phyloP scores from a whole-genome alignment of 177 flowering plant species.

The Tripterygium wilfordii region DNA sequence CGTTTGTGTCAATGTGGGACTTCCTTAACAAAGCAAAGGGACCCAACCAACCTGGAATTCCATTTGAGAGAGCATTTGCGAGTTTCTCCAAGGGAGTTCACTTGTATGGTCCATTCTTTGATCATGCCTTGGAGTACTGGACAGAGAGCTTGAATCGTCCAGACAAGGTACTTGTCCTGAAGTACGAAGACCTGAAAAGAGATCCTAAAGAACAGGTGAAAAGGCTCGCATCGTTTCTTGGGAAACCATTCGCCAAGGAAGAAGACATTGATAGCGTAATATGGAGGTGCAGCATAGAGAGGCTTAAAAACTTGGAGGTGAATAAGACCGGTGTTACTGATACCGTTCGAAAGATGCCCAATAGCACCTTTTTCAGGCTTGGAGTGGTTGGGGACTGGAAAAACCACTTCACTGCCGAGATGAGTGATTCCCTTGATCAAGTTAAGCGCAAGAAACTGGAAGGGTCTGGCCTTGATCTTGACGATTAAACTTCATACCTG shows the following conservation, averaged over 20 bases:
- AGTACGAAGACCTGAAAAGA: slow-evolving; percentile 31
- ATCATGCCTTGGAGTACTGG: slow-evolving; percentile 38
- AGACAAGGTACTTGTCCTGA: slow-evolving; percentile 25
- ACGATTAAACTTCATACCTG: no score
- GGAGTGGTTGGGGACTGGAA: no score
- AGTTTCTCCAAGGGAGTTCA: slow-evolving; percentile 28
- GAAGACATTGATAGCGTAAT: slow-evolving; percentile 24
- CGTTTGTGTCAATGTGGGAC: slow-evolving; percentile 24
- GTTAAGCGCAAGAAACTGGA: no score
- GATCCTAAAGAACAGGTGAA: slow-evolving; percentile 13
- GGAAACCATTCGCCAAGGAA: slow-evolving; percentile 18
- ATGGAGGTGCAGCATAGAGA: slow-evolving; percentile 25
- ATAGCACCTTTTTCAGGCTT: no score
- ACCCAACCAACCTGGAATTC: background rate
- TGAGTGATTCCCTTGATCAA: no score
- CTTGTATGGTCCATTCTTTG: slow-evolving; percentile 38
- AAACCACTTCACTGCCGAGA: no score
- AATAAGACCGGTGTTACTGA: slow-evolving; percentile 26
- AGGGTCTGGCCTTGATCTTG: no score
- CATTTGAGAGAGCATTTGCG: slow-evolving; percentile 23
- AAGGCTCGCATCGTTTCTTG: slow-evolving; percentile 23
- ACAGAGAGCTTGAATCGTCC: slow-evolving; percentile 22
- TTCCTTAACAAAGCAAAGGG: slow-evolving; percentile 10
- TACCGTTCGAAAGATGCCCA: no score
- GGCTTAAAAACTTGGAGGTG: slow-evolving; percentile 21